A percentile compares a stretch with the other conserved stretches of the same genome.
These are phyloP conservation scores for Tolypocladium tundrense DNA, from an alignment of 2,329 filamentous ascomycete species.

Conservation along the genomic window DNA sequence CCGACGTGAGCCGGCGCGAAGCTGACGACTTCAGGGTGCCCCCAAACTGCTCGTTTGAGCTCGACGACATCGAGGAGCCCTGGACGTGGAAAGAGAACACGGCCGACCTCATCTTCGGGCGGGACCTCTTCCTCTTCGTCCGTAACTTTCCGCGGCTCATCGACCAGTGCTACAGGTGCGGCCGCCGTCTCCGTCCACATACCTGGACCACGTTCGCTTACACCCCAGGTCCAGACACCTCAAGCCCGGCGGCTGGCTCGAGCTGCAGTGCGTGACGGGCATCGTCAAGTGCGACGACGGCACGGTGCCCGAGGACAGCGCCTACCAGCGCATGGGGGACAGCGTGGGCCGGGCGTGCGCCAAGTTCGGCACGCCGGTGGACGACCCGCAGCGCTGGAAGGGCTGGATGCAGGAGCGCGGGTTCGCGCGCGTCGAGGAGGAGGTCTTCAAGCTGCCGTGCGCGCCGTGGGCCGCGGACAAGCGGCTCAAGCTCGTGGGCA, in stretches of 20 bases:
- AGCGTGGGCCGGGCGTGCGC: constrained; percentile 14
- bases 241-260: constrained; percentile 22
- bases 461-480: constrained; percentile 38
- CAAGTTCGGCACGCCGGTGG: constrained; percentile 17
- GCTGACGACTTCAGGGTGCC: constrained; percentile 18
- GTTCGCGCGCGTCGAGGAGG: constrained; percentile 36
- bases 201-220: not conserved
- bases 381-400: constrained; percentile 14
- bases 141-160: constrained; percentile 20
- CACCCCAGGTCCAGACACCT: constrained; percentile 11
- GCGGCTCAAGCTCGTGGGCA: constrained; percentile 37
- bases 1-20: too few species aligned
- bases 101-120: constrained; percentile 24
- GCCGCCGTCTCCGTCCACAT: not conserved
- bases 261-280: constrained; percentile 19
- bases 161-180: constrained; percentile 22
- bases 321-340: constrained; percentile 11
- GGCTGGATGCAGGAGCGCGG: constrained; percentile 35
- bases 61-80: constrained; percentile 24
- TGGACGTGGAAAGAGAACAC: constrained; percentile 25
- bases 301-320: constrained; percentile 14
- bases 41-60: constrained; percentile 24
- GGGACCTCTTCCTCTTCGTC: constrained; percentile 18
- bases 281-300: constrained; percentile 20
- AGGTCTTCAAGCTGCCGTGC: constrained; percentile 34